Conservation (phyloP, 805 yeast genomes). For the Torulaspora gathmanii region DNA sequence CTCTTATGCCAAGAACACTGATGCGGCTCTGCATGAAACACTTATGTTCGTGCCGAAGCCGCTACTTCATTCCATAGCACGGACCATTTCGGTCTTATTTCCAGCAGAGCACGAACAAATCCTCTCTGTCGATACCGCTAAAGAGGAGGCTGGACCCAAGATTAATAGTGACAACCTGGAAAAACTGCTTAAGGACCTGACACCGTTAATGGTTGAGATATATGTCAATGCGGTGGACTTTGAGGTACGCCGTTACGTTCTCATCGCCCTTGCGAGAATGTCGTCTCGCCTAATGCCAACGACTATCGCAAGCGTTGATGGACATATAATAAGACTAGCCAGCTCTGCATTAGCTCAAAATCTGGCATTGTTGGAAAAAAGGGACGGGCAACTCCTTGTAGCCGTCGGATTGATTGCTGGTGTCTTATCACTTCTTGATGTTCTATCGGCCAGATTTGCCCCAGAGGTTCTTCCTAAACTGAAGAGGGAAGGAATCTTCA, state of each 20-base stretch:
- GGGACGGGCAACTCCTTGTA: constrained; percentile 6
- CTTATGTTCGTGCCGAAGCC: constrained; percentile 71
- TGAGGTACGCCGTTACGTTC: constrained; percentile 52
- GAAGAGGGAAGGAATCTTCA: constrained; percentile 59
- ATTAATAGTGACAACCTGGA: constrained; percentile 26
- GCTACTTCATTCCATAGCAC: constrained; percentile 50
- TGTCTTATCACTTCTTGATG: constrained; percentile 45
- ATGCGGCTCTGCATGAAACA: constrained; percentile 54
- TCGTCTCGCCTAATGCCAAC: constrained; percentile 39
- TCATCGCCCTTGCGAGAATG: constrained; percentile 52
- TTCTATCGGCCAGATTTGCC: constrained; percentile 44
- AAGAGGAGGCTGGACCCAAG: constrained; percentile 21
- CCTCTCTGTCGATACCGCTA: constrained; percentile 28
- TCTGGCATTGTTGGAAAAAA: constrained; percentile 32
- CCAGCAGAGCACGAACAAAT: constrained; percentile 42
- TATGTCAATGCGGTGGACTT: constrained; percentile 71
- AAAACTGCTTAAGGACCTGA: constrained; percentile 43
- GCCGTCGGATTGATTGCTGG: constrained; percentile 41
- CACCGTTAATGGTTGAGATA: constrained; percentile 53
- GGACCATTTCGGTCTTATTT: constrained; percentile 51
- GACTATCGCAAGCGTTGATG: constrained; percentile 34
- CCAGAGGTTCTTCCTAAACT: constrained; percentile 44
- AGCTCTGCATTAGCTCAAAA: constrained; percentile 61
- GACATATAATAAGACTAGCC: constrained; percentile 44
- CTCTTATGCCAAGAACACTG: constrained; percentile 41